Conservation (phyloP, 2,329 filamentous ascomycete genomes). For the Lachnellula arida region DNA sequence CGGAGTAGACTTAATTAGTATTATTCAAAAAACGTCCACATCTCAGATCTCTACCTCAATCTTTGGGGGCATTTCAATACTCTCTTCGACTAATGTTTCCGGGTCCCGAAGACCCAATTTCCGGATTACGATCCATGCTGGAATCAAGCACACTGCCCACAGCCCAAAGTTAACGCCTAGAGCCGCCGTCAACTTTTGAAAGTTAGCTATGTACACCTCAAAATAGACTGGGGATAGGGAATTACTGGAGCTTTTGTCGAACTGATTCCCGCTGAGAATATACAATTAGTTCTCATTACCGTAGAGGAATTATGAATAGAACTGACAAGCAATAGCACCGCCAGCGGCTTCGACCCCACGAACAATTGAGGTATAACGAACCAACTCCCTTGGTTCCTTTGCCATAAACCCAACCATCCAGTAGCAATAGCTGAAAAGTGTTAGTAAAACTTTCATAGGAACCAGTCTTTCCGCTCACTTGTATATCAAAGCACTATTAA, state of each 20-base stretch:
- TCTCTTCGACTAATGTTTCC: no score
- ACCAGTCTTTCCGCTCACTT: constrained; percentile 15
- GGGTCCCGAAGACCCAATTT: no score
- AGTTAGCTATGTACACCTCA: background rate
- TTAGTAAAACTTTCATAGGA: no score
- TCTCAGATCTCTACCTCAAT: no score
- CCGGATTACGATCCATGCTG: constrained; percentile 3
- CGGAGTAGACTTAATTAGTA: no score
- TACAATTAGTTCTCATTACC: no score
- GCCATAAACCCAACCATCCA: constrained; percentile 32
- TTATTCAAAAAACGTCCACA: no score
- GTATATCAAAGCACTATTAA: constrained; percentile 27
- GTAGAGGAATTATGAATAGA: no score
- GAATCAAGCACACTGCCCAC: constrained; percentile 26
- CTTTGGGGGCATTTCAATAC: no score
- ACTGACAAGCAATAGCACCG: constrained; percentile 34
- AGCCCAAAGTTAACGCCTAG: constrained; percentile 25
- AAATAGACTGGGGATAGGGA: background rate
- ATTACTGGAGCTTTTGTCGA: constrained; percentile 25
- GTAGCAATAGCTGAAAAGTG: constrained; percentile 16
- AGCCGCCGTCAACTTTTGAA: constrained; percentile 16
- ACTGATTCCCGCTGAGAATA: constrained; percentile 26
- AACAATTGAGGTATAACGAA: constrained; percentile 41
- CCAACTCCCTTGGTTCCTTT: constrained; percentile 37
- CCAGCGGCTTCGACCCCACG: constrained; percentile 40